Conservation (phyloP, 1,284 basidiomycete genomes). For the Irpex lacteus region DNA sequence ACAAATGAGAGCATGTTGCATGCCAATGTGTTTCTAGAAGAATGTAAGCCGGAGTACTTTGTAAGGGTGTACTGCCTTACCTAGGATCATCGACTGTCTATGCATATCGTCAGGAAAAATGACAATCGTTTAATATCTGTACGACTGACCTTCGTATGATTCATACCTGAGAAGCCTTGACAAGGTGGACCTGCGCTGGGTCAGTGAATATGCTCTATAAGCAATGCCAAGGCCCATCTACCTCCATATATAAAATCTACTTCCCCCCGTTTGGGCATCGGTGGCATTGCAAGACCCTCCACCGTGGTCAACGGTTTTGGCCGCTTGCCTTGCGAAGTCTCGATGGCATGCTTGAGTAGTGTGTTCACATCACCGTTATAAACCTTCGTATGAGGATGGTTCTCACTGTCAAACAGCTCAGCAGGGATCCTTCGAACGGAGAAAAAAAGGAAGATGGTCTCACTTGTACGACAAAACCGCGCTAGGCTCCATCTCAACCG, state of each 20-base stretch:
- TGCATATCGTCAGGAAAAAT: constrained; percentile 1
- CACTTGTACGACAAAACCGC: constrained; percentile 62
- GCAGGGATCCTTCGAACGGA: no score
- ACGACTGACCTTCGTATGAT: constrained; percentile 48
- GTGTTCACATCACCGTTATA: constrained; percentile 63
- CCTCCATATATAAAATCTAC: constrained; percentile 73
- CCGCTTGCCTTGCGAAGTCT: constrained; percentile 34
- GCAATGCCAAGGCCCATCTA: constrained; percentile 25
- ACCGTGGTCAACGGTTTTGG: constrained; percentile 10
- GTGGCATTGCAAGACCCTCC: constrained; percentile 32
- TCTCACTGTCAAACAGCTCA: constrained; percentile 38
- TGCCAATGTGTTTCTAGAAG: constrained; percentile 52
- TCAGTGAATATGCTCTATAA: background rate
- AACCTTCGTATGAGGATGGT: constrained; percentile 54
- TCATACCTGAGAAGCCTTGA: constrained; percentile 64
- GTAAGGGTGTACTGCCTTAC: constrained; percentile 27
- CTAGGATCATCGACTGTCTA: constrained; percentile 60
- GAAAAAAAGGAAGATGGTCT: constrained; percentile 17
- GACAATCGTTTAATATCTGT: no score
- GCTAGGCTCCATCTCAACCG: constrained; percentile 60
- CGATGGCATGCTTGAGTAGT: constrained; percentile 56
- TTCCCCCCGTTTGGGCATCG: constrained; percentile 53
- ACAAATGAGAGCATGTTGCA: constrained; percentile 73
- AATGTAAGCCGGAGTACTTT: background rate
- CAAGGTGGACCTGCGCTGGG: constrained; percentile 58